These are phyloP conservation scores for Apiospora hydei DNA, from an alignment of 2,329 filamentous ascomycete genomes.

Conservation along the genomic window DNA sequence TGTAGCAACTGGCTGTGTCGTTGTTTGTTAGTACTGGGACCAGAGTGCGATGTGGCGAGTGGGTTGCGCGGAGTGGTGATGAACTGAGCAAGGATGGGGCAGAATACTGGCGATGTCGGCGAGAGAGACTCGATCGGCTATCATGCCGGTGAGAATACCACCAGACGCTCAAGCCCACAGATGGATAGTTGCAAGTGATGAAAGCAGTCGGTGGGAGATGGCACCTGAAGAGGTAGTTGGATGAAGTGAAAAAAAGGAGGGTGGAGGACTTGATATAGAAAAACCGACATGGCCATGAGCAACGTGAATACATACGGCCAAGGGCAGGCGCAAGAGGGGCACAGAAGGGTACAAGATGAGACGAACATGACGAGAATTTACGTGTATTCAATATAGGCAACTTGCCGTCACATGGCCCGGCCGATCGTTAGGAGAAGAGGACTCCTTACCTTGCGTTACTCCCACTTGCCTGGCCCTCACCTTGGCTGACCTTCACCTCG, in stretches of 20 bases:
- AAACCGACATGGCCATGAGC: neutral
- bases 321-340: constrained; percentile 5
- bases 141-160: neutral
- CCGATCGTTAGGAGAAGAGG: neutral
- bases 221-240: neutral
- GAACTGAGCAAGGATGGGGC: neutral
- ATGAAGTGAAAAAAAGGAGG: neutral
- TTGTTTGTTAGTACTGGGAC: neutral
- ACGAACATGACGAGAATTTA: neutral
- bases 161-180: neutral
- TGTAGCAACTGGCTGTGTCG: neutral
- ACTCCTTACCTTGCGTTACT: neutral
- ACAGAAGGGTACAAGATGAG: neutral
- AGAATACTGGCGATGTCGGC: neutral
- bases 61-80: too few relatives aligned
- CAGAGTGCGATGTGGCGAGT: neutral
- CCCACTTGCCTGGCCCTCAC: neutral
- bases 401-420: neutral
- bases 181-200: neutral
- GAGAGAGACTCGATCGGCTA: neutral
- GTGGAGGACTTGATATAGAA: neutral
- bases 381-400: neutral
- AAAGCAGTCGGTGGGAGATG: neutral
- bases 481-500: neutral
- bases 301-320: neutral